Conservation (phyloP, 1,284 basidiomycete species). For the Cryptococcus floricola region DNA sequence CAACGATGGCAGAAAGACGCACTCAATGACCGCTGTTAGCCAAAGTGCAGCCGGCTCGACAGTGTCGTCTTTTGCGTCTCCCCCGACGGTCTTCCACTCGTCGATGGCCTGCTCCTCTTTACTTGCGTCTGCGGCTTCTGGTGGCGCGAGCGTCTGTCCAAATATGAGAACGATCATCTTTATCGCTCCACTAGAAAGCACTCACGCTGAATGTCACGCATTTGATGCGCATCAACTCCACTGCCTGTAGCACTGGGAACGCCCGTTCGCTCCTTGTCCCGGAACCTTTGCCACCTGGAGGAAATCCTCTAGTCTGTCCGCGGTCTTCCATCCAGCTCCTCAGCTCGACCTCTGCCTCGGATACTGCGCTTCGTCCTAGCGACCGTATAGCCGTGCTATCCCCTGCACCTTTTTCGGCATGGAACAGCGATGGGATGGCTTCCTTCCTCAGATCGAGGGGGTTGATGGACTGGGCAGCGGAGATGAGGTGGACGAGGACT, state of each 20-base stretch:
- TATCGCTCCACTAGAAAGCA: not conserved
- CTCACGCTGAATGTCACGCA: slow-evolving; percentile 44
- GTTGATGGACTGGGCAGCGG: slow-evolving; percentile 65
- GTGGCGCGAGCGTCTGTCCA: slow-evolving; percentile 37
- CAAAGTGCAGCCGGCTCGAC: slow-evolving; percentile 80
- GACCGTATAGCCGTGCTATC: slow-evolving; percentile 43
- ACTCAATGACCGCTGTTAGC: slow-evolving; percentile 90
- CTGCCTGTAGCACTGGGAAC: slow-evolving; percentile 38
- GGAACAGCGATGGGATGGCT: slow-evolving; percentile 67
- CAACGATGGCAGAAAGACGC: slow-evolving; percentile 38
- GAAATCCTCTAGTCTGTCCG: slow-evolving; percentile 34
- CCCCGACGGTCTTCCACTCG: slow-evolving; percentile 38
- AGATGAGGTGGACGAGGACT: slow-evolving; percentile 69
- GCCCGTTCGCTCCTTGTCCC: slow-evolving; percentile 22
- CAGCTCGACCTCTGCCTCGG: slow-evolving; percentile 86
- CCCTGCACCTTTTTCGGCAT: slow-evolving; percentile 47
- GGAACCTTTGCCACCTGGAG: slow-evolving; percentile 29
- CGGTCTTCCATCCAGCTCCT: slow-evolving; percentile 66
- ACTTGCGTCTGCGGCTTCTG: slow-evolving; percentile 14
- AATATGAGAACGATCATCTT: not conserved
- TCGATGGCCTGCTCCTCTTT: slow-evolving; percentile 16
- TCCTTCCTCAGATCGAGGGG: slow-evolving; percentile 66
- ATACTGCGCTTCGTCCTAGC: slow-evolving; percentile 80
- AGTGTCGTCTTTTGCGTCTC: slow-evolving; percentile 36
- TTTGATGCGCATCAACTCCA: slow-evolving; percentile 42